Base-by-base conservation (phyloP, 1,284 basidiomycete genomes). In the Pseudozyma hubeiensis region DNA sequence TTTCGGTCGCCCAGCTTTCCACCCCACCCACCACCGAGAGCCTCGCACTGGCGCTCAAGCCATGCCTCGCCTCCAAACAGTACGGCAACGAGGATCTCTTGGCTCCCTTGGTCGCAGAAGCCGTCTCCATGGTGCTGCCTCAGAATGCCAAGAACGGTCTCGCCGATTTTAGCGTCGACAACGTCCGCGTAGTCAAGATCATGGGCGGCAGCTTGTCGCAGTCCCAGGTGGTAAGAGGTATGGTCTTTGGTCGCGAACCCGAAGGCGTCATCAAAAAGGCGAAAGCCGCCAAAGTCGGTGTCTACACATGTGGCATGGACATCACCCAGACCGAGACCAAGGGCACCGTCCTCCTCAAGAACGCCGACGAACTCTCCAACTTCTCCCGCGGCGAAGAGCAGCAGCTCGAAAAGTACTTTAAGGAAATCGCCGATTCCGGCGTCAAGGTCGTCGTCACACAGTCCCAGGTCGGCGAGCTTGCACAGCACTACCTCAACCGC, bases 271-370 rank as follows among this genome's bases (percentile, higher is more conserved):
- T 97, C 77, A 94, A 94, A 87, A 92, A 93, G 78, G 91, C 90
- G 9, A 87, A 53, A 17, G 67, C 63, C 1, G 80, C 77, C 56
- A 84, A 84, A 63, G 82, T 84, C 7, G 95, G 92, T 7, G 92
- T 98, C 60, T 98, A 92, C 87, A 98, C 95, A 0, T 93, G 90
- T 72, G 92, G 92, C 2, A 88, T 98, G 65, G 96, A 98, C 85
- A 90, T 94, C 64, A 89, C 93, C 14, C 97, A 99, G 86, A 98
- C 97, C 24, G 97, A 99, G 87, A 99, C 97, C 24, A 99, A 99
- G 86, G 97, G 97, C 50, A 99, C 97, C 3, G 97, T 99, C 2
- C 88, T 99, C 49, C 89, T 99, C 80, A 94, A 96, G 85, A 98
- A 90, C 85, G 94, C 95, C 6, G 91, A 97, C 63, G 96, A 99